These are phyloP conservation scores for Teratosphaeriaceae sp. DNA, from an alignment of 2,329 filamentous ascomycete genomes.

Conservation along the genomic window DNA sequence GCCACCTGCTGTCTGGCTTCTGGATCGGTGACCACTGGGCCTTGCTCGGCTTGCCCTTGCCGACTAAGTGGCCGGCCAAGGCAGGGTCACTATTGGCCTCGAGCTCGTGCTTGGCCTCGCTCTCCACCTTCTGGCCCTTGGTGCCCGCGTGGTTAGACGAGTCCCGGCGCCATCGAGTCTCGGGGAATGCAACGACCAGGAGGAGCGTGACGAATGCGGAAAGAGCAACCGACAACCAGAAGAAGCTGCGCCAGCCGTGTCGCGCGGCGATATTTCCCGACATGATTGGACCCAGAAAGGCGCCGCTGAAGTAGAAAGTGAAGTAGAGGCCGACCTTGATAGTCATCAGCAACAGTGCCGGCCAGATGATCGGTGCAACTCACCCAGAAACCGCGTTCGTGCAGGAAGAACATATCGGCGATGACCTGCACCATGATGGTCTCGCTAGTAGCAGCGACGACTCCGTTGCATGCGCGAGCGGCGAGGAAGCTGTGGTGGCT, in stretches of 20 bases:
- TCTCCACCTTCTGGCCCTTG: slow-evolving; percentile 9
- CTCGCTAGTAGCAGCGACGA: slow-evolving; percentile 39
- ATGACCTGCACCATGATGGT: slow-evolving; percentile 39
- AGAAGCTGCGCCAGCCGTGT: slow-evolving; percentile 41
- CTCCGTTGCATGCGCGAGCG: slow-evolving; percentile 37
- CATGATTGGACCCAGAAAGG: slow-evolving; percentile 40
- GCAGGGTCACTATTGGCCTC: slow-evolving; percentile 23
- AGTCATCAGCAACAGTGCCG: too few relatives aligned
- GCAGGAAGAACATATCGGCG: slow-evolving; percentile 40
- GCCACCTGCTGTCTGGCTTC: slow-evolving; percentile 34
- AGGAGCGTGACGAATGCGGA: slow-evolving; percentile 34
- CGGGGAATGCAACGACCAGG: slow-evolving; percentile 36
- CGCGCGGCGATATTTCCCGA: slow-evolving; percentile 34
- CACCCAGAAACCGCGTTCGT: slow-evolving; percentile 29
- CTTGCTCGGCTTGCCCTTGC: slow-evolving; percentile 33
- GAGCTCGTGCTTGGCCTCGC: slow-evolving; percentile 25
- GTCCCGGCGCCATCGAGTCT: slow-evolving; percentile 36
- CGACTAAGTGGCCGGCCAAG: slow-evolving; percentile 14
- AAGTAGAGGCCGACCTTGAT: slow-evolving; percentile 23
- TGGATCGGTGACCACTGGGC: slow-evolving; percentile 33
- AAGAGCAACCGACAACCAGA: slow-evolving; percentile 39
- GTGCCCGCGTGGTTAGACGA: slow-evolving; percentile 6
- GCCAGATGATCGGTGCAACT: too few relatives aligned
- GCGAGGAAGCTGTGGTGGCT: slow-evolving; percentile 37
- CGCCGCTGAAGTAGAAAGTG: slow-evolving; percentile 36